A percentile compares a stretch with the other conserved stretches of the same genome.
Evolutionary conservation across 2,329 filamentous ascomycete species (phyloP).

Genomic region (Stagonosporopsis vannaccii): DNA sequence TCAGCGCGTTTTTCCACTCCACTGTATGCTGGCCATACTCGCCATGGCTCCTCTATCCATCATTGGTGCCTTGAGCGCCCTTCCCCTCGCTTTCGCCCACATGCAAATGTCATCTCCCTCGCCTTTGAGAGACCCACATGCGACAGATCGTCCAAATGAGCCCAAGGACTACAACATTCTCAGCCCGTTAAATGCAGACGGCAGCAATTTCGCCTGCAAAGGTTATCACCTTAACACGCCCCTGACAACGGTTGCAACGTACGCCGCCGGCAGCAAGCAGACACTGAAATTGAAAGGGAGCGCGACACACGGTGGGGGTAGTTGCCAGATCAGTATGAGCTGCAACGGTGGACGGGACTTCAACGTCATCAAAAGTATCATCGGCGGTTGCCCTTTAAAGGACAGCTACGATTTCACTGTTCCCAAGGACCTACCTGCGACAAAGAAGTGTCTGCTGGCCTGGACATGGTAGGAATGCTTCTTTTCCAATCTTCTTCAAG

Average conservation of each 20-base stretch:
- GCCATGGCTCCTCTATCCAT: slow-evolving; percentile 34
- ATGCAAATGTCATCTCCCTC: slow-evolving; percentile 65
- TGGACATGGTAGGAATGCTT: slow-evolving; percentile 61
- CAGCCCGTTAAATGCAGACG: slow-evolving; percentile 66
- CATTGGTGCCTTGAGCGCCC: slow-evolving; percentile 32
- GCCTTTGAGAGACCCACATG: slow-evolving; percentile 59
- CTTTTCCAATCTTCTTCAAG: background rate
- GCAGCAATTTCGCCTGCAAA: slow-evolving; percentile 79
- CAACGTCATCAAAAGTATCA: slow-evolving; percentile 70
- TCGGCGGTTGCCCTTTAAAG: slow-evolving; percentile 63
- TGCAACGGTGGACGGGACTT: slow-evolving; percentile 75
- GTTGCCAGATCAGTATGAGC: slow-evolving; percentile 77
- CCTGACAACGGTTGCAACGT: slow-evolving; percentile 66
- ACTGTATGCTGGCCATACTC: slow-evolving; percentile 23
- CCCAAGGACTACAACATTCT: slow-evolving; percentile 73
- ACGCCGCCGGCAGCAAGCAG: slow-evolving; percentile 67
- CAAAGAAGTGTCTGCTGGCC: slow-evolving; percentile 68
- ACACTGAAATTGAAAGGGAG: slow-evolving; percentile 70
- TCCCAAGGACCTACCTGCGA: slow-evolving; percentile 65
- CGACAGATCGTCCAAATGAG: slow-evolving; percentile 52
- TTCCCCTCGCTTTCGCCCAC: slow-evolving; percentile 48
- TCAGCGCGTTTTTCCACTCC: slow-evolving; percentile 11
- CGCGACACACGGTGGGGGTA: slow-evolving; percentile 70
- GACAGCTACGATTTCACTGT: slow-evolving; percentile 69
- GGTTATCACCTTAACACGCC: slow-evolving; percentile 63